These are phyloP conservation scores for Venturia carpophila DNA, from an alignment of 2,329 filamentous ascomycete genomes.

Conservation along the genomic window DNA sequence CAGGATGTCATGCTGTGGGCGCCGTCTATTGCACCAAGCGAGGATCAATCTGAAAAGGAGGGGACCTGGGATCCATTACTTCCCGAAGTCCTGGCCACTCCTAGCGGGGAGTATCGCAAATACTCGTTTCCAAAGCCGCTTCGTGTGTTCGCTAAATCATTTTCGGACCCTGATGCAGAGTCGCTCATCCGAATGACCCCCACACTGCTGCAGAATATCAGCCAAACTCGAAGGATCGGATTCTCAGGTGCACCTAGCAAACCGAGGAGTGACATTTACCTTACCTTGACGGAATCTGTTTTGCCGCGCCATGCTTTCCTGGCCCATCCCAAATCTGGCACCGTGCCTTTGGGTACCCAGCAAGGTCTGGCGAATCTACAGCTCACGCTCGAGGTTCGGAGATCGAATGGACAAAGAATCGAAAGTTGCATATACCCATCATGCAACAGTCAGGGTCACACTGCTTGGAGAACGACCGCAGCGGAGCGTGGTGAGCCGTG, in stretches of 20 bases:
- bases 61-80: conserved; percentile 69
- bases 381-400: conserved; percentile 80
- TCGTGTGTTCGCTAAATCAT: conserved; percentile 70
- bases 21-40: conserved; percentile 39
- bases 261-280: conserved; percentile 85
- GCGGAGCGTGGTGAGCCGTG: conserved; percentile 72
- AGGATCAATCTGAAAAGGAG: conserved; percentile 49
- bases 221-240: conserved; percentile 78
- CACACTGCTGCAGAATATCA: conserved; percentile 73
- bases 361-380: conserved; percentile 69
- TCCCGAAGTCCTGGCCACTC: conserved; percentile 63
- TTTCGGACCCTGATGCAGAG: conserved; percentile 70
- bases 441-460: conserved; percentile 69
- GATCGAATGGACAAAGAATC: conserved; percentile 68
- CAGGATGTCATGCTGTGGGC: conserved; percentile 73
- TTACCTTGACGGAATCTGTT: conserved; percentile 74
- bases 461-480: conserved; percentile 81
- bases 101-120: conserved; percentile 65
- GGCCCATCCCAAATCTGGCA: conserved; percentile 69
- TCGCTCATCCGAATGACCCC: conserved; percentile 76
- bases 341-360: conserved; percentile 60
- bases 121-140: conserved; percentile 66
- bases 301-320: conserved; percentile 59
- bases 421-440: conserved; percentile 82
- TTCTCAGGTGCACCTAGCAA: conserved; percentile 89